Base-by-base conservation (phyloP, 257 asterid genomes). In the Gardenia jasminoides region DNA sequence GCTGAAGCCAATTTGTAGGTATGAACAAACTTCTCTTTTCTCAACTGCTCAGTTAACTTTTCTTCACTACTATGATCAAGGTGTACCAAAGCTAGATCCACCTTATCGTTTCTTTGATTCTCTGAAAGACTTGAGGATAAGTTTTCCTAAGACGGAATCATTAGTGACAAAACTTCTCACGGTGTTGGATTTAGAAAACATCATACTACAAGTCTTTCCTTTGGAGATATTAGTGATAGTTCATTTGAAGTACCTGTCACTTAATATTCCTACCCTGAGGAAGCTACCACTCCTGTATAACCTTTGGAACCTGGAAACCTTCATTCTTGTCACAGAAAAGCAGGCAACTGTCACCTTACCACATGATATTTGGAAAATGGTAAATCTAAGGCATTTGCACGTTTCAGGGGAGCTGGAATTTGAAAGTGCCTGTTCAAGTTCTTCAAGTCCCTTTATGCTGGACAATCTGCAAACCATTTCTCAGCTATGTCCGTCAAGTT, bases 331-430 rank as follows among this genome's bases (percentile, higher is more conserved):
- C 0, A 13, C 12, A 52, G 68, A 54, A 16, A 74, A 56, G 43
- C 26, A 41, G 1, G n/a, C 8, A 52, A 70, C 28, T 33, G 12
- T 77, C 33, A 77, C 64, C 10, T 33, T 77, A 26, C 80, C 75
- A 8, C 20, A 52, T 15, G 47, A 24, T 2, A 54, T 77, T 61
- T 77, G 76, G 75, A 52, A 67, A 41, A 68, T 77, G 76, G 66
- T 48, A 59, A 69, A 77, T 46, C 31, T 77, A 33, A 77, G 75
- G 75, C 54, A 67, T 33, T 10, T 76, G 72, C 70, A 41, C 16
- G 17, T 15, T 75, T 24, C 58, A 59, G 54, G 41, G 19, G 66
- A 22, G 7, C 43, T 56, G 20, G 66, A 13, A 59, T 59, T 75
- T 39, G 67, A 43, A 62, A 56, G 20, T 17, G 62, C 26, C 9